These are phyloP conservation scores for Monilinia aucupariae DNA, from an alignment of 2,329 filamentous ascomycete genomes.

Conservation along the genomic window DNA sequence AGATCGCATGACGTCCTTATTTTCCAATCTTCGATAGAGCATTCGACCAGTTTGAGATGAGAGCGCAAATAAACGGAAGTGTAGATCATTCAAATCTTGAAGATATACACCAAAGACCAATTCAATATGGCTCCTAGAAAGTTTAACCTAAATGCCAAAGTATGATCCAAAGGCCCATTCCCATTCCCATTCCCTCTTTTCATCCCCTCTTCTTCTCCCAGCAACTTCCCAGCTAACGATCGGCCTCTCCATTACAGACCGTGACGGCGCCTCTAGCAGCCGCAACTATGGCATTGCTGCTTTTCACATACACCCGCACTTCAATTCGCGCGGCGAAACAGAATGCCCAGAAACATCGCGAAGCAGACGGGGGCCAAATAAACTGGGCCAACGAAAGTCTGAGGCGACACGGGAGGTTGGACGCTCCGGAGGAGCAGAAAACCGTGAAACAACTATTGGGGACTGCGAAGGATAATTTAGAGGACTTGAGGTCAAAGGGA, in stretches of 20 bases:
- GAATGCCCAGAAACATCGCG: slow-evolving; percentile 55
- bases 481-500: slow-evolving; percentile 18
- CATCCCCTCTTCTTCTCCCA: not conserved
- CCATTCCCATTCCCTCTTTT: not conserved
- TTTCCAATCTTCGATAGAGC: slow-evolving; percentile 10
- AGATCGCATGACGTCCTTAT: slow-evolving; percentile 17
- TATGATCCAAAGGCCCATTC: slow-evolving; percentile 2
- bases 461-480: slow-evolving; percentile 22
- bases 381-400: slow-evolving; percentile 50
- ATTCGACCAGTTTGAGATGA: not conserved
- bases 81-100: not conserved
- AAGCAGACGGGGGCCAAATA: slow-evolving; percentile 51
- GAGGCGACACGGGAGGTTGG: slow-evolving; percentile 46
- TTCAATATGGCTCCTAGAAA: slow-evolving; percentile 25
- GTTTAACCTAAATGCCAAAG: slow-evolving; percentile 31
- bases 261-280: slow-evolving; percentile 47
- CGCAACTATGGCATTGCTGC: slow-evolving; percentile 49
- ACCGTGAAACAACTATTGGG: slow-evolving; percentile 33
- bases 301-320: slow-evolving; percentile 56
- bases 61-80: not conserved
- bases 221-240: not conserved
- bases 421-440: slow-evolving; percentile 36
- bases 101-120: not conserved
- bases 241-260: slow-evolving; percentile 20
- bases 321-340: slow-evolving; percentile 61